Conservation (phyloP, 2,329 filamentous ascomycete genomes). For the Arthrinium puccinioides region DNA sequence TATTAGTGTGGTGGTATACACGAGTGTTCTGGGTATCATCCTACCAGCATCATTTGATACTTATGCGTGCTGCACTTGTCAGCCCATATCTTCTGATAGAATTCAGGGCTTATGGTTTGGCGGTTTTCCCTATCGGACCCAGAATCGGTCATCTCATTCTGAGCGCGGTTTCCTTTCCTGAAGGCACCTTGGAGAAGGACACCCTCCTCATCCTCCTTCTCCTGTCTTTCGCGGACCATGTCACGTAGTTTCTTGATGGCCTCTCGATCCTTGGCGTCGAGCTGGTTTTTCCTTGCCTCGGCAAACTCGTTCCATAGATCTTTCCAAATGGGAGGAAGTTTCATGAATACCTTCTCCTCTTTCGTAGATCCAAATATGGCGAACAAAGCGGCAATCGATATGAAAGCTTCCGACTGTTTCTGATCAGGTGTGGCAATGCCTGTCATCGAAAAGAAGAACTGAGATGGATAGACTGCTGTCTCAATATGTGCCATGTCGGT, state of each 20-base stretch:
- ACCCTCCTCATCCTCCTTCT: slow-evolving; percentile 65
- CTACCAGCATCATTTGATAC: slow-evolving; percentile 73
- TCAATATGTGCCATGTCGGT: slow-evolving; percentile 35
- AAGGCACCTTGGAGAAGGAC: slow-evolving; percentile 74
- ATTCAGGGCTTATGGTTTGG: slow-evolving; percentile 33
- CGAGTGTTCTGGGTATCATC: slow-evolving; percentile 11
- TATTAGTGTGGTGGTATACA: slow-evolving; percentile 4
- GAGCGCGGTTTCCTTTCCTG: slow-evolving; percentile 40
- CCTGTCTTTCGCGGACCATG: slow-evolving; percentile 61
- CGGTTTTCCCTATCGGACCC: slow-evolving; percentile 35
- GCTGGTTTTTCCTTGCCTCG: slow-evolving; percentile 59
- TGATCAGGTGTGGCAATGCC: slow-evolving; percentile 65
- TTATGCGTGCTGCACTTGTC: slow-evolving; percentile 48
- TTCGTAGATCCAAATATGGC: slow-evolving; percentile 68
- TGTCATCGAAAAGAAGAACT: slow-evolving; percentile 66
- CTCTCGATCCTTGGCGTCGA: slow-evolving; percentile 63
- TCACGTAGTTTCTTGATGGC: slow-evolving; percentile 60
- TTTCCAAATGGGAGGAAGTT: slow-evolving; percentile 73
- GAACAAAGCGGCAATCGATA: slow-evolving; percentile 77
- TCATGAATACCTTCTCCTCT: slow-evolving; percentile 78
- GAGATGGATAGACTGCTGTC: slow-evolving; percentile 36
- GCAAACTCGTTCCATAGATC: slow-evolving; percentile 79
- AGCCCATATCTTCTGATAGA: slow-evolving; percentile 51
- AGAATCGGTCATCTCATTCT: slow-evolving; percentile 40
- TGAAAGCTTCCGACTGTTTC: slow-evolving; percentile 80